phyloP scores from a whole-genome alignment of 768 basidiomycete species.

The Trametes villosa region DNA sequence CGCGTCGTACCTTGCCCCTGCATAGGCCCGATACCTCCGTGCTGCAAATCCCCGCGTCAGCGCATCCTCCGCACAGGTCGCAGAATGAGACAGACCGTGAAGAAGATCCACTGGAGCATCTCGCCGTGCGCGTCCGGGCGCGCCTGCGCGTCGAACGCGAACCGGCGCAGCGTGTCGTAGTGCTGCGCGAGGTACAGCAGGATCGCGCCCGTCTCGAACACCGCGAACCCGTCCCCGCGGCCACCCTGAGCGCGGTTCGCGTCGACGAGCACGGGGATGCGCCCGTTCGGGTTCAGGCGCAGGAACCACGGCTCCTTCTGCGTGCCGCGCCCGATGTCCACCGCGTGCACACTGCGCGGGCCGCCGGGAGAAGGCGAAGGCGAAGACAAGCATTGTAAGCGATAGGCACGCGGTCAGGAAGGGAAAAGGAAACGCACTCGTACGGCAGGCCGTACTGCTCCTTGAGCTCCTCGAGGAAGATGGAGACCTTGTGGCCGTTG shows the following conservation, averaged over 20 bases:
- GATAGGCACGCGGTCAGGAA: not conserved
- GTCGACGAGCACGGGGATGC: slow-evolving; percentile 74
- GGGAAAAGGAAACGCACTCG: slow-evolving; percentile 42
- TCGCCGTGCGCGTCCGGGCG: slow-evolving; percentile 66
- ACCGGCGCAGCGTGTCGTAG: slow-evolving; percentile 71
- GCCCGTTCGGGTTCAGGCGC: slow-evolving; percentile 70
- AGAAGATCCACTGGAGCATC: slow-evolving; percentile 87
- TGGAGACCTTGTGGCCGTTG: slow-evolving; percentile 54
- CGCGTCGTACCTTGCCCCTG: slow-evolving; percentile 62
- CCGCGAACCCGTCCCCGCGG: slow-evolving; percentile 59
- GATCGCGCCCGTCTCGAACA: slow-evolving; percentile 84
- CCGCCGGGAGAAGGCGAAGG: not conserved
- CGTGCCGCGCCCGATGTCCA: slow-evolving; percentile 62
- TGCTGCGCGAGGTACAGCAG: slow-evolving; percentile 77
- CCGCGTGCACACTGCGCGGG: slow-evolving; percentile 47
- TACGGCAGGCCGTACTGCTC: slow-evolving; percentile 48
- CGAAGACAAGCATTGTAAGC: not conserved
- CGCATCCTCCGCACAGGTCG: not conserved
- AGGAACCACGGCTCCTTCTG: slow-evolving; percentile 87
- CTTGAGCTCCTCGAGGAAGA: slow-evolving; percentile 61
- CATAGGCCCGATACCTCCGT: slow-evolving; percentile 82
- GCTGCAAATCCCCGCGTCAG: slow-evolving; percentile 43
- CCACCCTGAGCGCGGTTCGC: slow-evolving; percentile 60
- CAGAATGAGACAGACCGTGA: slow-evolving; percentile 49
- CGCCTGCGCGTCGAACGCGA: slow-evolving; percentile 59